Conservation (phyloP, 208 protist genomes). For the Phytomonas francai region DNA sequence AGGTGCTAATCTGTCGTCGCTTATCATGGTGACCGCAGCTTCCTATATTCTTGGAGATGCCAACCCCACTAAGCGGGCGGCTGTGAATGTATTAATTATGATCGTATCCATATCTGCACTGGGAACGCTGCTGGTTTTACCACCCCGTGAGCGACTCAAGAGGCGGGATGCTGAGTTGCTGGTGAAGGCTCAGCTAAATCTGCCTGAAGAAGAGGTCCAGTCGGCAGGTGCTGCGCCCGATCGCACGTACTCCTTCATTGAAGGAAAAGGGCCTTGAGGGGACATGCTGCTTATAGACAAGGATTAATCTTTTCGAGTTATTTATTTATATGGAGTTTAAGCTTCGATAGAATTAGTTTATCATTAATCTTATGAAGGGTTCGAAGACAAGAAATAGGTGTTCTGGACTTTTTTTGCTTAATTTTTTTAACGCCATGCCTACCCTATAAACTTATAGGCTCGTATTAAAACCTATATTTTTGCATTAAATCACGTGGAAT, state of each 20-base stretch:
- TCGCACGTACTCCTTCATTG: neutral
- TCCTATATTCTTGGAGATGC: slow-evolving; percentile 49
- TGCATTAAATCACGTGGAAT: too few relatives aligned
- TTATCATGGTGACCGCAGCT: slow-evolving; percentile 43
- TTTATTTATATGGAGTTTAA: too few relatives aligned
- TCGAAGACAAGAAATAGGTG: too few relatives aligned
- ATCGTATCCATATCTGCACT: slow-evolving; percentile 33
- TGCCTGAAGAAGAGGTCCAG: neutral
- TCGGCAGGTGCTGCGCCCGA: neutral
- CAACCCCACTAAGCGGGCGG: slow-evolving; percentile 15
- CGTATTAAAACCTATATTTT: too few relatives aligned
- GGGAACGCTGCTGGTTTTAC: slow-evolving; percentile 30
- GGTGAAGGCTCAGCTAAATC: too few relatives aligned
- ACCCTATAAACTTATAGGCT: too few relatives aligned
- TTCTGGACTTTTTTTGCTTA: too few relatives aligned
- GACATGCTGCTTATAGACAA: too few relatives aligned
- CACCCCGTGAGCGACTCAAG: slow-evolving; percentile 44
- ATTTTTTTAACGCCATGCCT: too few relatives aligned
- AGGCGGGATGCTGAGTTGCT: slow-evolving; percentile 29
- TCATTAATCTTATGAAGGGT: too few relatives aligned
- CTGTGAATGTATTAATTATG: slow-evolving; percentile 44
- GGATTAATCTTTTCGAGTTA: neutral
- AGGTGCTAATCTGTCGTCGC: slow-evolving; percentile 48
- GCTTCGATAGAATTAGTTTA: too few relatives aligned
- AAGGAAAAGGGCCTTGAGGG: too few relatives aligned